Percentiles rank a stretch among this genome's conserved stretches.
phyloP scores from a whole-genome alignment of 1,284 basidiomycete species.

The Stereum hirsutum region DNA sequence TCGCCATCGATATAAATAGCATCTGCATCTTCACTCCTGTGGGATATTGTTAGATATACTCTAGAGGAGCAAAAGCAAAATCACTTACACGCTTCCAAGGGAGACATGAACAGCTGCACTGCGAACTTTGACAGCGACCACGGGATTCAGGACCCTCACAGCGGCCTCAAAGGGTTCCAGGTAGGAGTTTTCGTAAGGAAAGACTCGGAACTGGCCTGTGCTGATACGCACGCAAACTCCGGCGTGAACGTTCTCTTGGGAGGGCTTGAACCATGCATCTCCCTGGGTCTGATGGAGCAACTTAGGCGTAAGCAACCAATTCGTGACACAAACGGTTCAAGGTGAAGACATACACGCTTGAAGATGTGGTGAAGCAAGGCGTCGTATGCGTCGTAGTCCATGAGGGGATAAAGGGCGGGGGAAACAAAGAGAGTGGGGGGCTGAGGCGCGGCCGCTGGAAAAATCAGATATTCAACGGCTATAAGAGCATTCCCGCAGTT shows the following conservation, averaged over 20 bases:
- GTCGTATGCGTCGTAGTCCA: conserved; percentile 71
- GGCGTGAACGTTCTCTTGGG: conserved; percentile 59
- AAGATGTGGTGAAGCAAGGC: conserved; percentile 63
- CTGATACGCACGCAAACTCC: conserved; percentile 64
- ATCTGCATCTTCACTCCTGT: conserved; percentile 39
- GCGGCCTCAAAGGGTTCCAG: conserved; percentile 66
- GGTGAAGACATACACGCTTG: conserved; percentile 23
- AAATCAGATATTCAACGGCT: too few species aligned
- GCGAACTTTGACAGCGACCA: conserved; percentile 73
- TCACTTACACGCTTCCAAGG: conserved; percentile 53
- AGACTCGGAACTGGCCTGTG: conserved; percentile 51
- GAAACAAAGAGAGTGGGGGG: conserved; percentile 1
- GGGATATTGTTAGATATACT: background rate
- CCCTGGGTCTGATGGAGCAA: conserved; percentile 44
- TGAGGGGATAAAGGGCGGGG: conserved; percentile 20
- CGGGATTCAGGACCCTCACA: conserved; percentile 62
- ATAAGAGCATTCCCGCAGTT: too few species aligned
- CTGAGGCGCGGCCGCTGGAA: background rate
- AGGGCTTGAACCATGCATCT: conserved; percentile 70
- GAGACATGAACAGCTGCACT: conserved; percentile 78
- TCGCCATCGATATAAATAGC: conserved; percentile 47
- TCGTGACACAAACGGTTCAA: too few species aligned
- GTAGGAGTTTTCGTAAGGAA: conserved; percentile 54
- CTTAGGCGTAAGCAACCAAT: background rate
- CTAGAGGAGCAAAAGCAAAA: background rate